These are phyloP conservation scores for Stramenopiles sp. DNA, from an alignment of 352 stramenopile species.

Conservation along the genomic window DNA sequence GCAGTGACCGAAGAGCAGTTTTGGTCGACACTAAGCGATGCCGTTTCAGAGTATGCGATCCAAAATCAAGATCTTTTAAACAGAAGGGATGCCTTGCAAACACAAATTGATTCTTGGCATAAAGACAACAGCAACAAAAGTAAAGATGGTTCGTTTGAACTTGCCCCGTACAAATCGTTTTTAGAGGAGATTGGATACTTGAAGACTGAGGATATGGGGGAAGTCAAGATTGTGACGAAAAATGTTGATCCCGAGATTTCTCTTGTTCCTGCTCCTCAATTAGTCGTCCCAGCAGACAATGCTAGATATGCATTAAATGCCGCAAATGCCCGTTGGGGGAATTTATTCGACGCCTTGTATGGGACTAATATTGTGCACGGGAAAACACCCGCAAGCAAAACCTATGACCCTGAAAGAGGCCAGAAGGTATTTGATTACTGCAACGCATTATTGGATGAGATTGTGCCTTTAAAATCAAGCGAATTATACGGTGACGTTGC, in stretches of 20 bases:
- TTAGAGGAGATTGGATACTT: slow-evolving; percentile 22
- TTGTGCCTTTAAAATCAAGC: slow-evolving; percentile 19
- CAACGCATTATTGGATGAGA: slow-evolving; percentile 21
- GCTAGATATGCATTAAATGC: slow-evolving; percentile 28
- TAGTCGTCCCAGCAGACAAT: slow-evolving; percentile 28
- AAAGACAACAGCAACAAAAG: slow-evolving; percentile 5
- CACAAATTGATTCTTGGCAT: slow-evolving; percentile 20
- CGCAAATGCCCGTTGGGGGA: slow-evolving; percentile 28
- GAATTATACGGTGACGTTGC: slow-evolving; percentile 17
- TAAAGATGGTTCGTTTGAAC: slow-evolving; percentile 15
- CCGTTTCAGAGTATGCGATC: slow-evolving; percentile 10
- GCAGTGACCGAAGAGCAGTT: background rate
- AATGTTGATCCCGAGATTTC: slow-evolving; percentile 22
- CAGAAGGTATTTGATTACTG: slow-evolving; percentile 24
- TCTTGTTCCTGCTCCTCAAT: slow-evolving; percentile 17
- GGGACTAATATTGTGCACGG: slow-evolving; percentile 22
- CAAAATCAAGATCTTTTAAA: slow-evolving; percentile 18
- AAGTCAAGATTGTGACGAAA: background rate
- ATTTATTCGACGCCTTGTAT: slow-evolving; percentile 26
- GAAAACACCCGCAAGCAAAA: slow-evolving; percentile 19
- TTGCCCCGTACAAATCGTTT: slow-evolving; percentile 18
- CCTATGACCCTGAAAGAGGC: slow-evolving; percentile 22
- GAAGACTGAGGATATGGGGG: slow-evolving; percentile 8
- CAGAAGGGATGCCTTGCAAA: slow-evolving; percentile 19
- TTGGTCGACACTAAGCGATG: background rate